Evolutionary conservation across 805 yeast genomes (phyloP).

Genomic region (Metschnikowia sp.): DNA sequence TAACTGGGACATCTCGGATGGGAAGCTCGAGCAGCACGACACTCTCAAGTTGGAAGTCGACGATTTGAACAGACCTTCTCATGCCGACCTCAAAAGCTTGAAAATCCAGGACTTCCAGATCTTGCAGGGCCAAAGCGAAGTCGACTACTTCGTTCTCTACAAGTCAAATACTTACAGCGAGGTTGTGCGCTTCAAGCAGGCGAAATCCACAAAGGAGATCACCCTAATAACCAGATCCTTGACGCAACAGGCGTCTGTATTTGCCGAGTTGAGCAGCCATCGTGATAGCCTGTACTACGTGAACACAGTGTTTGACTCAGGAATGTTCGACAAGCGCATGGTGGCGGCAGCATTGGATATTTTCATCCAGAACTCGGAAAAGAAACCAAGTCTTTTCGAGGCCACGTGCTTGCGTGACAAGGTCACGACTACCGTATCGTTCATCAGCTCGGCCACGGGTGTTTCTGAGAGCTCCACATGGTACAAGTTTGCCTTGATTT

Average conservation of each 20-base stretch:
- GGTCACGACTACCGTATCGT: conserved; percentile 14
- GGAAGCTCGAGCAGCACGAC: background rate
- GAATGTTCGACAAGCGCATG: conserved; percentile 45
- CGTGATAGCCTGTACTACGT: conserved; percentile 5
- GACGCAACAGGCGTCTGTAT: conserved; percentile 27
- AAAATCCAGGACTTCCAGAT: conserved; percentile 16
- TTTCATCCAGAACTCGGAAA: conserved; percentile 40
- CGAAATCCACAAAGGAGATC: background rate
- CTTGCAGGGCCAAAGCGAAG: background rate
- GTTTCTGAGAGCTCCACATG: conserved; percentile 50
- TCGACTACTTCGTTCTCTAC: conserved; percentile 47
- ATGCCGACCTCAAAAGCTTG: conserved; percentile 4
- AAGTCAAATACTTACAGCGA: conserved; percentile 50
- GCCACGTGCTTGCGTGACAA: conserved; percentile 23
- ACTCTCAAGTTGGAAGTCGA: conserved; percentile 1
- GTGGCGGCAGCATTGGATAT: conserved; percentile 52
- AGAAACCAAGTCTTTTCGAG: conserved; percentile 8
- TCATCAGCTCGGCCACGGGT: conserved; percentile 17
- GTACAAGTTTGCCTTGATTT: conserved; percentile 65
- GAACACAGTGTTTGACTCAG: conserved; percentile 43
- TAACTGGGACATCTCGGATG: conserved; percentile 21
- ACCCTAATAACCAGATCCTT: conserved; percentile 25
- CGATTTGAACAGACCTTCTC: background rate
- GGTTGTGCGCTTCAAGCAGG: conserved; percentile 7
- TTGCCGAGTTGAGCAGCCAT: conserved; percentile 7